Evolutionary conservation across 2,329 filamentous ascomycete genomes (phyloP), one percentile per base, ranked within the genome.

Genomic region (Fonsecaea pugnacius): DNA sequence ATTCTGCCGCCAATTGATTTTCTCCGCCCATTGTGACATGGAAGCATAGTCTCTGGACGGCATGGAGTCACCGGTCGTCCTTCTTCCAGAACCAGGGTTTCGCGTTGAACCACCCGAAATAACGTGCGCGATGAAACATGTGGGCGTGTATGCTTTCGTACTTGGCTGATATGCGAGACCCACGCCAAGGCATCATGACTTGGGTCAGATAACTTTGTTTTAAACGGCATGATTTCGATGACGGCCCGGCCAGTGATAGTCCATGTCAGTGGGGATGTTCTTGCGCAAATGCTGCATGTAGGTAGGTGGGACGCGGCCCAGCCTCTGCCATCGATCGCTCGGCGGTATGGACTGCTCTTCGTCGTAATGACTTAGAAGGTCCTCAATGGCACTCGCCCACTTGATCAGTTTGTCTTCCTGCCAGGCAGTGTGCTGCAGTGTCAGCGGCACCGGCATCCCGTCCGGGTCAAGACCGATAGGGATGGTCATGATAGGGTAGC

Each of bases 311-410:
- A 70, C 63, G n/a, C 67, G 55, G 1, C 69, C 72, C 12, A 65
- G 24, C 38, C 62, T 55, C 27, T 35, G 30, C 14, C 30, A 51
- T 21, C 63, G n/a, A 18, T 59, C 40, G 10, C 58, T 36, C 14
- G 35, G 10, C 16, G 64, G 43, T 32, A 55, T 56, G 4, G 24
- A 24, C 0, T 63, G 32, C 24, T 60, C 58, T 30, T 56, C 21
- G 52, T 59, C 36, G 30, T 64, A 51, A 12, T 46, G 10, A 21
- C 50, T 58, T 18, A 73, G 54, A 12, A 74, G 60, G 67, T 75
- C 73, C 35, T 75, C 73, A 51, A 74, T 73, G 14, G 73, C 70
- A 62, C 71, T 75, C 8, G 68, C 73, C 72, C 72, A 75, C 57
- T 70, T 72, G 18, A 75, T 67, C n/a, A 75, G 57, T n/a, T 58